A percentile compares a stretch with the other conserved stretches of the same genome.
Conservation (phyloP, 2,329 filamentous ascomycete species). For the Gliomastix tumulicola region DNA sequence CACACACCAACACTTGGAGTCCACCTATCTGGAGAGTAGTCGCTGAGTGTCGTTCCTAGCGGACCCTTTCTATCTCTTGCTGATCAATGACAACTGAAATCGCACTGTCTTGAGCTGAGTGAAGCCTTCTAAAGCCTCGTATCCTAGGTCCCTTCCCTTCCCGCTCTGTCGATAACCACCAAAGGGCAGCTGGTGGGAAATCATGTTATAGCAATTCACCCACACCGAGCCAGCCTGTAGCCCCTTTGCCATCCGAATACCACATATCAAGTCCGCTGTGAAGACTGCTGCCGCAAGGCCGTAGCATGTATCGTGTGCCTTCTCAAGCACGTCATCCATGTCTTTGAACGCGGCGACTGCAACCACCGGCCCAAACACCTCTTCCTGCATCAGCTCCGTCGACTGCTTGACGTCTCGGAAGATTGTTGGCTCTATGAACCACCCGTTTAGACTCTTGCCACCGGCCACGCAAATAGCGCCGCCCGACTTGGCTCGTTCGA, state of each 20-base stretch:
- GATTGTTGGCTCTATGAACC: constrained; percentile 18
- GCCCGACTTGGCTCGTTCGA: constrained; percentile 19
- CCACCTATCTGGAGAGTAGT: no score
- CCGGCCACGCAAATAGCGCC: constrained; percentile 60
- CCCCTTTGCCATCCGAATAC: constrained; percentile 8
- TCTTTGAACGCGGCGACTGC: constrained; percentile 37
- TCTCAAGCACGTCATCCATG: constrained; percentile 59
- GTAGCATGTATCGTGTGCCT: constrained; percentile 36
- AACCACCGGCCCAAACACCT: constrained; percentile 45
- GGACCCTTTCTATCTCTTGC: no score
- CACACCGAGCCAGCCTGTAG: not conserved
- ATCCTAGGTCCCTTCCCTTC: constrained; percentile 41
- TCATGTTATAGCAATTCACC: constrained; percentile 4
- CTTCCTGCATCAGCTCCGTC: constrained; percentile 32
- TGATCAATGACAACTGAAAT: no score
- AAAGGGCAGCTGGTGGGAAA: constrained; percentile 6
- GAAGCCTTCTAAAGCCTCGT: constrained; percentile 11
- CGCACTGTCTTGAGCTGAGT: not conserved
- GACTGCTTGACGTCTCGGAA: constrained; percentile 14
- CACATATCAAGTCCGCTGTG: constrained; percentile 53
- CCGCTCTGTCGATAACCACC: constrained; percentile 52
- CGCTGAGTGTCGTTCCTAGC: no score
- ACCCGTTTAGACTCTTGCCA: constrained; percentile 30
- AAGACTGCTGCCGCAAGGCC: constrained; percentile 49
- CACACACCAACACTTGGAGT: no score